Base-by-base conservation (phyloP, 331 rosid species). In the Saraca asoca region DNA sequence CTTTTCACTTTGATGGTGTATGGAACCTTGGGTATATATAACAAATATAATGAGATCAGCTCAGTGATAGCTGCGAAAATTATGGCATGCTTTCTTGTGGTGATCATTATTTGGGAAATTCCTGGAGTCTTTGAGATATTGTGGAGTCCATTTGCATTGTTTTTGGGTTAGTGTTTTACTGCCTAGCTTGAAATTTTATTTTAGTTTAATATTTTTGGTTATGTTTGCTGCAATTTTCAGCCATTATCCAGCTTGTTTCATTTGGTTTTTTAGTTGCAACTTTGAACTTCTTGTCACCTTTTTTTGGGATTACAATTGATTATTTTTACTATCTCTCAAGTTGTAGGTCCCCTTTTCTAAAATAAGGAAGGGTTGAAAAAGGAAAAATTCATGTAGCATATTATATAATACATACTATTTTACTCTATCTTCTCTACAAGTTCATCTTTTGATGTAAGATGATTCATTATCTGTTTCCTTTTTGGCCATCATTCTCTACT, bases 1-100 rank as follows among this genome's bases (percentile, higher is more conserved):
- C 91, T 94, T 64, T 90, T 88, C 72, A 94, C 98, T 78, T 35
- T 94, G 80, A 94, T 94, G 98, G 97, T 94, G 66, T 94, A 94
- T 79, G 98, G 97, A 78, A 95, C 92, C 45, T 86, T 94, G 76
- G 97, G 98, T 59, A 90, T 94, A 69, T 88, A 75, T 55, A 82
- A 72, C 80, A 88, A 94, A 84, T 81, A 94, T 75, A 94, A 94
- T 46, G 98, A 94, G 82, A 80, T 46, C 63, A 82, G 90, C 74
- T 83, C 96, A 0, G 97, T 90, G 63, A 90, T 94, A 50, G 87
- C 87, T 67, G 69, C 73, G 64, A 94, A 94, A 85, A 84, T 94
- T 85, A 51, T 84, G 59, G 86, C 86, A 34, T 90, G 96, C 87
- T 94, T 94, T 77, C 87, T 94, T 73, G 95, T 85, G 75, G 98